phyloP scores from a whole-genome alignment of 257 asterid species.

The Fraxinus quadrangulata region DNA sequence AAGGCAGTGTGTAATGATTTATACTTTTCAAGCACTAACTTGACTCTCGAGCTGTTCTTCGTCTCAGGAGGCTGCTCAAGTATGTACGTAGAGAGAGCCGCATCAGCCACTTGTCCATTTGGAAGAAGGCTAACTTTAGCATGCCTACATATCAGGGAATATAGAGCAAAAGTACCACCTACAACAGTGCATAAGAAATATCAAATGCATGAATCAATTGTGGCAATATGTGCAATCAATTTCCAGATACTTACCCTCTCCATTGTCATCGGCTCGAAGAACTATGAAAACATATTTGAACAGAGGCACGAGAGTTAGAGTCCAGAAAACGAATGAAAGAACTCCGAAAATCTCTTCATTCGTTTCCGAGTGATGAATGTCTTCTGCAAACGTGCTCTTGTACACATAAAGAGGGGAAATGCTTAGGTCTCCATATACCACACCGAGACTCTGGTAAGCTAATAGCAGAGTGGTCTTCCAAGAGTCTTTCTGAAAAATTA shows the following conservation, averaged over 20 bases:
- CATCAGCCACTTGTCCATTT: constrained; percentile 82
- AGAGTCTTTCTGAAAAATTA: constrained; percentile 55
- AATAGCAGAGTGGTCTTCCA: constrained; percentile 80
- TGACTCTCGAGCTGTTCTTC: constrained; percentile 64
- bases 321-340: constrained; percentile 93
- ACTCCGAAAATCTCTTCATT: constrained; percentile 94
- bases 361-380: constrained; percentile 89
- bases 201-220: constrained; percentile 10
- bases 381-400: constrained; percentile 97
- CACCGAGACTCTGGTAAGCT: constrained; percentile 97
- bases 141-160: constrained; percentile 91
- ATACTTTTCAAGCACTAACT: constrained; percentile 81
- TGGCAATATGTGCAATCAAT: neutral
- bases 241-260: constrained; percentile 70
- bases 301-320: constrained; percentile 84
- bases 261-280: constrained; percentile 94
- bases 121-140: constrained; percentile 97
- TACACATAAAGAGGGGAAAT: constrained; percentile 96
- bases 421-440: constrained; percentile 95
- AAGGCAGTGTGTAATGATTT: constrained; percentile 79
- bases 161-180: constrained; percentile 98
- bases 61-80: constrained; percentile 70
- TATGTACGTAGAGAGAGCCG: constrained; percentile 86
- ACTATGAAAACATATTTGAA: constrained; percentile 87
- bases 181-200: constrained; percentile 28